phyloP scores from a whole-genome alignment of 768 basidiomycete genomes.

The Lactarius sanguifluus region DNA sequence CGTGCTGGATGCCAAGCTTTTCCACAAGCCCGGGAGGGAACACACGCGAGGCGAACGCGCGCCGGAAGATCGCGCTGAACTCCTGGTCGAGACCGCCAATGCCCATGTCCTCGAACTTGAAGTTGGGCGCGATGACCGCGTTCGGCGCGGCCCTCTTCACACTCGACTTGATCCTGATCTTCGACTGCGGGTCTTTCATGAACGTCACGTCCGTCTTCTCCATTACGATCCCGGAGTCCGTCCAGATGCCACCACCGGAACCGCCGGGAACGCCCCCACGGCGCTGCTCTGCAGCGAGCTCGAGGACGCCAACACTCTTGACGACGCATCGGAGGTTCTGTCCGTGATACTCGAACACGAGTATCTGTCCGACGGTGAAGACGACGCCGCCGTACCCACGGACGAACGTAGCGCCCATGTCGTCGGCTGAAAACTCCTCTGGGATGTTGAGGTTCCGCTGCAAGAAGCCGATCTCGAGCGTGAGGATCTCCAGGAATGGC shows the following conservation, averaged over 20 bases:
- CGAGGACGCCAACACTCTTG: constrained; percentile 56
- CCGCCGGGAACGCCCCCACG: constrained; percentile 37
- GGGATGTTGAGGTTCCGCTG: constrained; percentile 52
- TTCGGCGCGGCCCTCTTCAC: constrained; percentile 92
- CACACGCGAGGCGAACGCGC: constrained; percentile 97
- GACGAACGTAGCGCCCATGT: constrained; percentile 73
- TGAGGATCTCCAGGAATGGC: constrained; percentile 71
- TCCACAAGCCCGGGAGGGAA: constrained; percentile 97
- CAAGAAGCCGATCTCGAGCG: constrained; percentile 74
- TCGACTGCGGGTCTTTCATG: constrained; percentile 76
- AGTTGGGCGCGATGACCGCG: constrained; percentile 94
- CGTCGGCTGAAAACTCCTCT: constrained; percentile 84
- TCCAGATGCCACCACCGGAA: constrained; percentile 16
- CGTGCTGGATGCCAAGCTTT: constrained; percentile 96
- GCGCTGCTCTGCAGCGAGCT: constrained; percentile 61
- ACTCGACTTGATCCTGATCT: constrained; percentile 89
- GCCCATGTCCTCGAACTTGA: constrained; percentile 99
- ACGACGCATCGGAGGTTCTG: constrained; percentile 75
- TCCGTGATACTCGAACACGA: constrained; percentile 88
- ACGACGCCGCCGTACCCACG: constrained; percentile 72
- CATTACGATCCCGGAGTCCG: constrained; percentile 73
- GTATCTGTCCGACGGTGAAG: constrained; percentile 63
- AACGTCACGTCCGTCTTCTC: constrained; percentile 90
- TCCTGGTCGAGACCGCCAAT: constrained; percentile 96
- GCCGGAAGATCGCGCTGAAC: constrained; percentile 95